Evolutionary conservation across 2,329 filamentous ascomycete genomes (phyloP).

Genomic region (Pestalotiopsis sp.): DNA sequence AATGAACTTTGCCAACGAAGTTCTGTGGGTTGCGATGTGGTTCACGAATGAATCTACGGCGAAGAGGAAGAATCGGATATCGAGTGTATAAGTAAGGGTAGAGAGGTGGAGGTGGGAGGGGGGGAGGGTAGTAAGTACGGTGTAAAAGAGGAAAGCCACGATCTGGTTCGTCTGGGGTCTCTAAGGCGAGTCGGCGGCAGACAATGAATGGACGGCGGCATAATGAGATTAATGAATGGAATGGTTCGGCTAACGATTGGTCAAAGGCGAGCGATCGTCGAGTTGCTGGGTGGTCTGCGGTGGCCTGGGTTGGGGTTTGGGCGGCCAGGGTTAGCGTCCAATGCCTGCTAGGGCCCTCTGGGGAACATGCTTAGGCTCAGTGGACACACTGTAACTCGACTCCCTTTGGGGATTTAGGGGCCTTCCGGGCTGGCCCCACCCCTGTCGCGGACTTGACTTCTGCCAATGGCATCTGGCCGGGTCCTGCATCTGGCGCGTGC

Average conservation of each 20-base stretch:
- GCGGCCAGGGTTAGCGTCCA: not conserved
- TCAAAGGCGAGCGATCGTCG: slow-evolving; percentile 8
- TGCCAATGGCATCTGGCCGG: not conserved
- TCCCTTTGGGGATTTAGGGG: not conserved
- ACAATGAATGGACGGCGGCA: slow-evolving; percentile 3
- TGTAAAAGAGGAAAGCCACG: slow-evolving; percentile 11
- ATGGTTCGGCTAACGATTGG: slow-evolving; percentile 8
- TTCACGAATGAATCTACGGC: slow-evolving; percentile 2
- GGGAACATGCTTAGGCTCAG: not conserved
- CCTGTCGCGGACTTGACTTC: not conserved
- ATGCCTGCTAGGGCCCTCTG: not conserved
- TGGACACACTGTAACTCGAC: not conserved
- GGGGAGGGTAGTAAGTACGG: not conserved
- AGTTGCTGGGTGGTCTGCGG: not conserved
- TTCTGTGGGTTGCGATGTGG: slow-evolving; percentile 6
- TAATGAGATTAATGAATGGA: slow-evolving; percentile 12
- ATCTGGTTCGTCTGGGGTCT: slow-evolving; percentile 8
- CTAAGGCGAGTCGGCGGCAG: slow-evolving; percentile 5
- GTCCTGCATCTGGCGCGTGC: not conserved
- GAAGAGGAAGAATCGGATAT: not conserved
- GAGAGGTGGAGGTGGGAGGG: not conserved
- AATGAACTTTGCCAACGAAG: slow-evolving; percentile 14
- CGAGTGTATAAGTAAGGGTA: not conserved
- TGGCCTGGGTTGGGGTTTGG: not conserved
- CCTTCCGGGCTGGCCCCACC: not conserved